Evolutionary conservation across 371 early-diverging fungal species (phyloP), one percentile per base, ranked within the genome.

Genomic region (Conidiobolus incongruus): DNA sequence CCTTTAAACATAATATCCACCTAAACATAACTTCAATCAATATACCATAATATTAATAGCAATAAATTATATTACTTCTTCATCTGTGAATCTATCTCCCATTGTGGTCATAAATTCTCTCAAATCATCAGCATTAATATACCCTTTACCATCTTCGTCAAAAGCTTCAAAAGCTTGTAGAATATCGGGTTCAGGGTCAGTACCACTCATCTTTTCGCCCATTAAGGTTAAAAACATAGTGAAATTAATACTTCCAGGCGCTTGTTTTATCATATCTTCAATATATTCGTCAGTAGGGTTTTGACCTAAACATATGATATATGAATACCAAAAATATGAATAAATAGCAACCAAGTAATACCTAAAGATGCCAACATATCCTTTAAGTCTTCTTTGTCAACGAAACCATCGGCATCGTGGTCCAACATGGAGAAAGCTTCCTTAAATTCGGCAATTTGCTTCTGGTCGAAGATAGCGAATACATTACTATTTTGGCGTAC

Each of bases 381-480:
- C 58, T 82, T 81, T 20, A 97, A 65, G 59, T 91, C 94, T 49
- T 83, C 81, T 34, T 73, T 70, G 52, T 76, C 78, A 13, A 91
- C 69, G 46, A 81, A 69, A 6, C 80, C 85, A 55, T 91, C 91
- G 2, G 72, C 66, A 51, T 92, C 84, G 48, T 75, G 77, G 50
- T 93, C 98, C 54, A 94, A 76, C 47, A 92, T 71, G 24, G 80
- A 77, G 58, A 97, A 97, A 22, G 88, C 89, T 53, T 94, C 91
- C 55, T 87, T 85, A 57, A 94, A 83, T 53, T 89, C 87, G 45
- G 72, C 77, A 37, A 97, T 89, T 59, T 97, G 95, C 44, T 81
- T 75, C 47, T 93, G 86, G 54, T 93, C 93, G 60, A 99, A 92
- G 73, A 94, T 92, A 35, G 88, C 87, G 63, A 99, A 99, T 20